phyloP scores from a whole-genome alignment of 1,139 yeast species.

The Geotrichum europaeum region DNA sequence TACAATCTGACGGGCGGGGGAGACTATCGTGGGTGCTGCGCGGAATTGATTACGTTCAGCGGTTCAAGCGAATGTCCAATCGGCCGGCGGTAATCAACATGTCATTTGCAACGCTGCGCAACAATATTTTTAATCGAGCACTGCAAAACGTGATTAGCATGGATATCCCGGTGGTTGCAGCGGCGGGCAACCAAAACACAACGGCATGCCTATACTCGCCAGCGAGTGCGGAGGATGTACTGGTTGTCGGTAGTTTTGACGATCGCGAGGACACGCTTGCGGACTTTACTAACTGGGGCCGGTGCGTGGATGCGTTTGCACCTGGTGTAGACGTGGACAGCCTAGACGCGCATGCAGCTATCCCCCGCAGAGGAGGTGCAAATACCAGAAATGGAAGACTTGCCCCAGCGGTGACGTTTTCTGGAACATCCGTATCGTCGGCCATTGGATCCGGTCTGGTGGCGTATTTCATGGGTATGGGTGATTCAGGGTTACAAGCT shows the following conservation, averaged over 20 bases:
- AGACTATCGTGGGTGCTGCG: slow-evolving; percentile 52
- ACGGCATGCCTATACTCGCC: slow-evolving; percentile 81
- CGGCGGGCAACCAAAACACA: slow-evolving; percentile 78
- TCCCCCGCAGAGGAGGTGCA: slow-evolving; percentile 13
- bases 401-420: slow-evolving; percentile 41
- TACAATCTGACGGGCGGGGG: slow-evolving; percentile 61
- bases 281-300: slow-evolving; percentile 79
- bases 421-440: slow-evolving; percentile 88
- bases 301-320: slow-evolving; percentile 78
- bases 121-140: slow-evolving; percentile 62
- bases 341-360: slow-evolving; percentile 23
- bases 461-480: slow-evolving; percentile 59
- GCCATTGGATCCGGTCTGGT: slow-evolving; percentile 73
- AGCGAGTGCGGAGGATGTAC: slow-evolving; percentile 63
- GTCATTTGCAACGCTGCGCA: slow-evolving; percentile 68
- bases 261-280: slow-evolving; percentile 65
- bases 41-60: slow-evolving; percentile 65
- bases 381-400: slow-evolving; percentile 12
- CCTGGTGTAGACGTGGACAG: slow-evolving; percentile 67
- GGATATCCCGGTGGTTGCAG: slow-evolving; percentile 75
- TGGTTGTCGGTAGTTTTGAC: slow-evolving; percentile 84
- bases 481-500: slow-evolving; percentile 44
- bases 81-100: slow-evolving; percentile 66
- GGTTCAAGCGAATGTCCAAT: slow-evolving; percentile 30
- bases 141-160: slow-evolving; percentile 61